Percentiles rank a stretch among this genome's conserved stretches.
These are phyloP conservation scores for Vigna angularis DNA, from an alignment of 306 rosid genomes.

Conservation along the genomic window DNA sequence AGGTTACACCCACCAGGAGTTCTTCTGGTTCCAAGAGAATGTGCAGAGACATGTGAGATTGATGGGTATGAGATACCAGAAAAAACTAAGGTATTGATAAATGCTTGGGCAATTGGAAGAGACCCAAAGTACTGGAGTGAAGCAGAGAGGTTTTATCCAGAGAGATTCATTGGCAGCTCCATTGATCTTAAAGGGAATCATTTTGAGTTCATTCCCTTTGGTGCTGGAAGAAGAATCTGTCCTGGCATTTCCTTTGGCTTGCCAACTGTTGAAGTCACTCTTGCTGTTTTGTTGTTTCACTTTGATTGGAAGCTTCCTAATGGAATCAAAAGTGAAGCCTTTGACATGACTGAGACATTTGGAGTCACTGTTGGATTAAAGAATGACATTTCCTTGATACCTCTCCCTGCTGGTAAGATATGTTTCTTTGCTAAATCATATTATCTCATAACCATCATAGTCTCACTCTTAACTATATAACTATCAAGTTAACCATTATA, in stretches of 20 bases:
- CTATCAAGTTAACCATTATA: too few species aligned
- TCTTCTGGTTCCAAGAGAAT: too few species aligned
- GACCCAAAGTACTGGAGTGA: background rate
- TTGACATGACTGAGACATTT: background rate
- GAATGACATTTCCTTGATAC: background rate
- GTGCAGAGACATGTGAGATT: too few species aligned
- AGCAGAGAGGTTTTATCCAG: background rate
- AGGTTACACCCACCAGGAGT: too few species aligned
- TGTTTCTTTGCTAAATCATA: too few species aligned
- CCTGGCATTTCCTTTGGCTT: background rate
- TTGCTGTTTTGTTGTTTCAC: background rate
- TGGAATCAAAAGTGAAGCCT: background rate
- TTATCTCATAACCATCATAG: too few species aligned
- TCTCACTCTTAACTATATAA: too few species aligned
- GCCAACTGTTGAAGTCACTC: background rate
- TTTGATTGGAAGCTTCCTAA: background rate
- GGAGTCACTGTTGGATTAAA: background rate
- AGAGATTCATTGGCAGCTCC: background rate
- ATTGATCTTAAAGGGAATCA: background rate
- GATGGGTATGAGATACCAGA: too few species aligned
- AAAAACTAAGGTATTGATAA: too few species aligned
- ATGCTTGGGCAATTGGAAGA: too few species aligned
- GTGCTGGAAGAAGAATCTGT: background rate
- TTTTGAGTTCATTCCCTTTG: slow-evolving; percentile 1
- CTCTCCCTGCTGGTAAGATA: background rate